Percentiles rank a stretch among this genome's conserved stretches.
Conservation (phyloP, 2,329 filamentous ascomycete genomes). For the Diplocarpon rosae region DNA sequence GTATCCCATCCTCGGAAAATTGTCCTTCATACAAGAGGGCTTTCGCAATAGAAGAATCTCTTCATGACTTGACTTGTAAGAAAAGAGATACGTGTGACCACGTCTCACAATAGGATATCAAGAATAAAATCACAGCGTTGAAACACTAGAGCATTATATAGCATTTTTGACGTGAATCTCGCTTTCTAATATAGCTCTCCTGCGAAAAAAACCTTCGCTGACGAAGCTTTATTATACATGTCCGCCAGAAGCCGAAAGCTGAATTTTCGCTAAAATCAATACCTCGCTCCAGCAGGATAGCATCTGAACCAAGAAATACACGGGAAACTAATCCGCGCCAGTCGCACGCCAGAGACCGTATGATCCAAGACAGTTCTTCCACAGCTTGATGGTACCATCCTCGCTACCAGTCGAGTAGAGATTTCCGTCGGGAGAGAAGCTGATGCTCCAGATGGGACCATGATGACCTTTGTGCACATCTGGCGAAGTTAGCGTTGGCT, state of each 20-base stretch:
- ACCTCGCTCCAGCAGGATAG: neutral
- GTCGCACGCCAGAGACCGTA: conserved; percentile 47
- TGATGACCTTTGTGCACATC: conserved; percentile 96
- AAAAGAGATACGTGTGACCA: neutral
- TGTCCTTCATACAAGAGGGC: no score
- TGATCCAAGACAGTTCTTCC: conserved; percentile 57
- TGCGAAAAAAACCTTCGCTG: neutral
- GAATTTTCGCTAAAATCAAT: neutral
- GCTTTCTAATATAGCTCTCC: conserved; percentile 4
- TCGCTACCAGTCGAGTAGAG: conserved; percentile 94
- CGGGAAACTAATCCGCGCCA: conserved; percentile 10
- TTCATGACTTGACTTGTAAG: no score
- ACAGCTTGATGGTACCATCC: conserved; percentile 94
- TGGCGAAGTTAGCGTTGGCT: conserved; percentile 26
- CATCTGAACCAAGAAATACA: conserved; percentile 1
- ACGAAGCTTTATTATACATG: neutral
- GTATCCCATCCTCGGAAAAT: no score
- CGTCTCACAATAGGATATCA: neutral
- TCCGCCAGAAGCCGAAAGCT: neutral
- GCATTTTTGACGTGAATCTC: conserved; percentile 7
- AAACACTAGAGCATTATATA: neutral
- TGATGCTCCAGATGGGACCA: conserved; percentile 91
- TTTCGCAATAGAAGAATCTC: no score
- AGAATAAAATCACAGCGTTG: neutral
- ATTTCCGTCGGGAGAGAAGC: conserved; percentile 90